phyloP scores from a whole-genome alignment of 306 rosid species.

The Castanea crenata region DNA sequence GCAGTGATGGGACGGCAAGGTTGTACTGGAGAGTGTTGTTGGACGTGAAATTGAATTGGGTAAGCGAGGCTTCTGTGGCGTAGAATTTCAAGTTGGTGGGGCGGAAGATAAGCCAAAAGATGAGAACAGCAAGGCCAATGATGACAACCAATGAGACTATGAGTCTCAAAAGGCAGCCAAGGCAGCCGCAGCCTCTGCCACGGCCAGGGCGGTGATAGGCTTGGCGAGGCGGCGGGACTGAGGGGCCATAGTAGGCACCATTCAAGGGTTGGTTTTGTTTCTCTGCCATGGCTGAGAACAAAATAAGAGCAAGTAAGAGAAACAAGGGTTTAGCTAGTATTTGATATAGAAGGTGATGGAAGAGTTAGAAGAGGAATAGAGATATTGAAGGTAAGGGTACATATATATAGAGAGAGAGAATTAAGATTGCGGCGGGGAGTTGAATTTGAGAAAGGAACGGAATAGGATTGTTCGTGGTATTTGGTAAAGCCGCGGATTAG shows the following conservation, averaged over 20 bases:
- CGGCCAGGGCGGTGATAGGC: slow-evolving; percentile 38
- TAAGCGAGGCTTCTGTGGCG: no score
- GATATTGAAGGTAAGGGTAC: not conserved
- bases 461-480: not conserved
- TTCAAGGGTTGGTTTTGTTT: slow-evolving; percentile 43
- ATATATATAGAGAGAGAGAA: not conserved
- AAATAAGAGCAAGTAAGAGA: no score
- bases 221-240: slow-evolving; percentile 53
- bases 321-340: no score
- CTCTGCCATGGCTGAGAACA: slow-evolving; percentile 37
- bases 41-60: no score
- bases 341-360: not conserved
- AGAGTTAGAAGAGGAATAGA: no score
- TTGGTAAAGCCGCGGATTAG: not conserved
- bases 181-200: slow-evolving; percentile 32
- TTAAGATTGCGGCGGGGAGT: not conserved
- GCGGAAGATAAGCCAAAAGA: no score
- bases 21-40: slow-evolving; percentile 8
- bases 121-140: no score
- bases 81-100: no score
- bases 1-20: slow-evolving; percentile 40
- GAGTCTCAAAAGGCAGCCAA: slow-evolving; percentile 14
- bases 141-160: no score
- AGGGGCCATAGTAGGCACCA: slow-evolving; percentile 85
- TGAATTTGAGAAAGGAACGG: not conserved